These are phyloP conservation scores for Phaseolus coccineus DNA, from an alignment of 331 rosid species.

Conservation along the genomic window DNA sequence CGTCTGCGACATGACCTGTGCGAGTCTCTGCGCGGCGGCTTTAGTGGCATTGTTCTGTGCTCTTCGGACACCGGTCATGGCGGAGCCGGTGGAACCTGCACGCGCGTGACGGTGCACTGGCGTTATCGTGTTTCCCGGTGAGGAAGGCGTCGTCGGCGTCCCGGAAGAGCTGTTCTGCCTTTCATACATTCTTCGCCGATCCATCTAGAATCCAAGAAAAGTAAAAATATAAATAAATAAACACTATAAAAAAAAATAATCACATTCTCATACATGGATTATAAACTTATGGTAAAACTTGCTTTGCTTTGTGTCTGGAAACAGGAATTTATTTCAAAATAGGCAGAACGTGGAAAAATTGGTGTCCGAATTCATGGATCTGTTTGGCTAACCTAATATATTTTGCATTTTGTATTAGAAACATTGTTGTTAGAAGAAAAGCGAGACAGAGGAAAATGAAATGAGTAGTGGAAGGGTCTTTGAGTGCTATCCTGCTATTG, in stretches of 20 bases:
- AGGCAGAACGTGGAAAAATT: background rate
- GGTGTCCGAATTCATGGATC: conserved; percentile 1
- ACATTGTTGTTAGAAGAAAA: background rate
- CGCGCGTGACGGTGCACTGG: conserved; percentile 51
- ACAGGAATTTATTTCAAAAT: background rate
- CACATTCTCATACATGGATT: background rate
- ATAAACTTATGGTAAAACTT: background rate
- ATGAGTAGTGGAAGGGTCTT: background rate
- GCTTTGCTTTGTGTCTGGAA: conserved; percentile 7
- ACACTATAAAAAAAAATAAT: background rate
- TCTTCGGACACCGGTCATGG: conserved; percentile 54
- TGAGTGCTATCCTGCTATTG: conserved; percentile 20
- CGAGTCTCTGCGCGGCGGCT: conserved; percentile 97
- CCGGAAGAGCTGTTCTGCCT: conserved; percentile 68
- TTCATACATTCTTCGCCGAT: conserved; percentile 57
- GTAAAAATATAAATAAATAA: background rate
- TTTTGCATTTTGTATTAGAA: background rate
- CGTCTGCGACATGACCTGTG: conserved; percentile 81
- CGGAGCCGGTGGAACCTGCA: conserved; percentile 55
- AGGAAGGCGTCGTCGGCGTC: conserved; percentile 60
- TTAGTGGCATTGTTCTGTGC: conserved; percentile 72
- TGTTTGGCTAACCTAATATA: background rate
- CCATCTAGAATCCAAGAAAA: conserved; percentile 52
- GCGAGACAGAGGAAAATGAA: background rate
- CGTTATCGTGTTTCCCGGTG: conserved; percentile 54